These are phyloP conservation scores for Nepenthes gracilis DNA, from an alignment of 148 eudicot genomes.

Conservation along the genomic window DNA sequence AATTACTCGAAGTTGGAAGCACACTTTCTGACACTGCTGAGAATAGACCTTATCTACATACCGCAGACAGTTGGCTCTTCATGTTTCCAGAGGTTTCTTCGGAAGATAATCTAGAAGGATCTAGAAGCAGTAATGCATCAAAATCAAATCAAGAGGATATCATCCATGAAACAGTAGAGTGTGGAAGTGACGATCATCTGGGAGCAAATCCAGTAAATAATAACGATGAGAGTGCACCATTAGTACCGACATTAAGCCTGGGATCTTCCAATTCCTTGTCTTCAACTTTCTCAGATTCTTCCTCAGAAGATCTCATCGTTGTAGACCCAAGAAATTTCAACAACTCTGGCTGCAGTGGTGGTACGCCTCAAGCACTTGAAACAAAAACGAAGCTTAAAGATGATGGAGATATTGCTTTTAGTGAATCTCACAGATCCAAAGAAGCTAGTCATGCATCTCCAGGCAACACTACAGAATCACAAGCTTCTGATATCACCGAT, in stretches of 20 bases:
- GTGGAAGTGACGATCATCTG: not conserved
- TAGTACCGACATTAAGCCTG: not conserved
- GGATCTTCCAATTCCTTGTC: not conserved
- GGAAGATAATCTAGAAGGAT: not conserved
- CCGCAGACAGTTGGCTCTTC: not conserved
- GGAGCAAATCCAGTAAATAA: not conserved
- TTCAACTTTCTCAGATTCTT: not conserved
- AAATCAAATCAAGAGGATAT: not conserved
- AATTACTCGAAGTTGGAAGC: not conserved
- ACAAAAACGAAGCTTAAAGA: not conserved
- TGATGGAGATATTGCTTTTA: not conserved
- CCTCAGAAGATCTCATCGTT: not conserved
- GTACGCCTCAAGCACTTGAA: not conserved
- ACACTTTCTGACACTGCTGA: not conserved
- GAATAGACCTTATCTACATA: not conserved
- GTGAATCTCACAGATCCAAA: not conserved
- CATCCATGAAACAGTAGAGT: not conserved
- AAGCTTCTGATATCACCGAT: slow-evolving; percentile 8
- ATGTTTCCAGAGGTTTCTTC: not conserved
- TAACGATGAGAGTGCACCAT: not conserved
- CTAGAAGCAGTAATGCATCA: not conserved
- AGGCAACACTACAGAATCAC: slow-evolving; percentile 4
- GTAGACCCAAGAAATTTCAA: not conserved
- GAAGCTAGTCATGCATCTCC: slow-evolving; percentile 3
- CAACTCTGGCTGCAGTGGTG: not conserved